These are phyloP conservation scores for Arthonia radiata DNA, from an alignment of 495 filamentous ascomycete species.

Conservation along the genomic window DNA sequence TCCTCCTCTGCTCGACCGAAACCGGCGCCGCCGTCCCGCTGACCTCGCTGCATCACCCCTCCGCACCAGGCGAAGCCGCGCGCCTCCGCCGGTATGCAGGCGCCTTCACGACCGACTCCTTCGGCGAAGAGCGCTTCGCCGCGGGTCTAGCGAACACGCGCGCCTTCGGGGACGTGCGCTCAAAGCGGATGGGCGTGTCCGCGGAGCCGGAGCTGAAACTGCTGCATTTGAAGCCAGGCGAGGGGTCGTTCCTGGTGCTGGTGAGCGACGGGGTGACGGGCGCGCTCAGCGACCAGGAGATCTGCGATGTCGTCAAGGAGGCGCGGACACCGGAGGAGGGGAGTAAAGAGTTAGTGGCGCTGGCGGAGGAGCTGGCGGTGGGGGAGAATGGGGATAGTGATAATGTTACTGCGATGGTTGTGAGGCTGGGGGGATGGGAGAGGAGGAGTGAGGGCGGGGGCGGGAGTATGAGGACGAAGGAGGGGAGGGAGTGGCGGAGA, in stretches of 20 bases:
- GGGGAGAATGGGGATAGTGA: constrained; percentile 32
- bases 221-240: constrained; percentile 47
- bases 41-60: constrained; percentile 76
- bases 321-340: constrained; percentile 72
- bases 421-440: constrained; percentile 88
- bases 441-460: constrained; percentile 66
- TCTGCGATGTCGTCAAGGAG: constrained; percentile 89
- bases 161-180: constrained; percentile 72
- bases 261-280: constrained; percentile 73
- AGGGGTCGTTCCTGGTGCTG: constrained; percentile 73
- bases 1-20: constrained; percentile 58
- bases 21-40: constrained; percentile 56
- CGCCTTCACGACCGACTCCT: constrained; percentile 80
- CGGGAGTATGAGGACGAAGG: constrained; percentile 72
- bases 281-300: constrained; percentile 66
- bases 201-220: constrained; percentile 73
- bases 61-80: constrained; percentile 55
- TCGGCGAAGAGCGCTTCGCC: constrained; percentile 87
- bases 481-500: constrained; percentile 63
- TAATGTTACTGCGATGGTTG: constrained; percentile 86
- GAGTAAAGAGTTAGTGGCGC: constrained; percentile 50
- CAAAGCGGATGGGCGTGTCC: constrained; percentile 76
- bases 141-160: constrained; percentile 88
- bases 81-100: constrained; percentile 66
- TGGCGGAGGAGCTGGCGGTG: constrained; percentile 58